A percentile compares a stretch with the other conserved stretches of the same genome.
These are phyloP conservation scores for Suillus weaverae DNA, from an alignment of 768 basidiomycete species.

Conservation along the genomic window DNA sequence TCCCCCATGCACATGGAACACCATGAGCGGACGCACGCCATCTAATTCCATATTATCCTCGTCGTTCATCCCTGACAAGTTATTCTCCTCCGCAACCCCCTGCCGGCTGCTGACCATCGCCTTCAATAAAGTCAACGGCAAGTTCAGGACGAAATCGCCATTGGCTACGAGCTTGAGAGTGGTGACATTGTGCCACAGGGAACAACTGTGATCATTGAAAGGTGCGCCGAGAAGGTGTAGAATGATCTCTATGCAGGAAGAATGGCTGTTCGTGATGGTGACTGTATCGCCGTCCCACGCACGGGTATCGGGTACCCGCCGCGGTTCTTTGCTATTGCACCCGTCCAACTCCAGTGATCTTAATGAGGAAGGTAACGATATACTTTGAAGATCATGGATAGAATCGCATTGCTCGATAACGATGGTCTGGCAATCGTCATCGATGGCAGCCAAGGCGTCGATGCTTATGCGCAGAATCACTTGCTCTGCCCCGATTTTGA, in stretches of 20 bases:
- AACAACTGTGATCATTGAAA: neutral
- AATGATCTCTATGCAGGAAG: neutral
- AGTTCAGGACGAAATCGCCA: neutral
- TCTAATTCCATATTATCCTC: neutral
- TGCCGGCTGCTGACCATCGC: neutral
- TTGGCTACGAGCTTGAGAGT: neutral
- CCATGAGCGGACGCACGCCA: conserved; percentile 21
- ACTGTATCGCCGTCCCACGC: neutral
- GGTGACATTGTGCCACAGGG: neutral
- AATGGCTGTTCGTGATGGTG: neutral
- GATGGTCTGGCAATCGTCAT: neutral
- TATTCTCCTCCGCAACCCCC: neutral
- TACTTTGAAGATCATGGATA: neutral
- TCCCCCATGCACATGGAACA: conserved; percentile 5
- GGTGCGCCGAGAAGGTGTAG: neutral
- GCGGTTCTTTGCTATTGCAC: neutral
- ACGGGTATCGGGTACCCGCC: neutral
- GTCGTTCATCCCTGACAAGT: neutral
- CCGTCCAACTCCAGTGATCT: neutral
- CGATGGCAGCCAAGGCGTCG: neutral
- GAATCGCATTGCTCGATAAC: neutral
- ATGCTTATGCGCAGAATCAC: neutral
- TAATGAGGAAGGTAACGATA: neutral
- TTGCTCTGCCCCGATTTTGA: neutral
- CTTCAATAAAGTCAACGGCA: neutral